Conservation (phyloP, 2,329 filamentous ascomycete species). For the Fusarium hostae region DNA sequence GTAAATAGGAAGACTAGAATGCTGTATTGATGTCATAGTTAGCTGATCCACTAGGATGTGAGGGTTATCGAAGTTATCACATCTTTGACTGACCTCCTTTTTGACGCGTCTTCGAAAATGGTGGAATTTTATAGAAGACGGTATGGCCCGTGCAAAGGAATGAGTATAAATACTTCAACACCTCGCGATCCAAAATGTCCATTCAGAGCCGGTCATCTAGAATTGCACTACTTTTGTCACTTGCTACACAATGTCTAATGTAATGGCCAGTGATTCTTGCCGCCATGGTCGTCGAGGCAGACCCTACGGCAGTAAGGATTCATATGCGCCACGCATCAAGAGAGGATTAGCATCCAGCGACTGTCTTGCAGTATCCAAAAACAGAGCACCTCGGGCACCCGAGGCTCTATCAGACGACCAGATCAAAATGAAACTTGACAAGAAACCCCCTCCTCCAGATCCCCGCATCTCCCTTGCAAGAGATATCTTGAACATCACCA, state of each 20-base stretch:
- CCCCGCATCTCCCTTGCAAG: background rate
- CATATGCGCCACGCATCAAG: background rate
- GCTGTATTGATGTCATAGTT: background rate
- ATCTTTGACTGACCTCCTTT: background rate
- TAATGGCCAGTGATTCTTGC: background rate
- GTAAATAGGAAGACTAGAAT: background rate
- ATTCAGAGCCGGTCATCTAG: background rate
- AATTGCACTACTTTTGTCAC: too few relatives aligned
- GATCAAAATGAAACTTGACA: background rate
- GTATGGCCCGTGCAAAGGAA: background rate
- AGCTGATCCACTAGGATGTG: background rate
- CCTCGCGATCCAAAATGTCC: rapidly evolving
- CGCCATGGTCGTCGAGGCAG: background rate
- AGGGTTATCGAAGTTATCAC: background rate
- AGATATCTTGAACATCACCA: background rate
- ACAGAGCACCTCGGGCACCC: background rate
- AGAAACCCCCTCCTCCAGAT: background rate
- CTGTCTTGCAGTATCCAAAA: background rate
- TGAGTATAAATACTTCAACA: background rate
- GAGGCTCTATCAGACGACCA: background rate
- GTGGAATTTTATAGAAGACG: background rate
- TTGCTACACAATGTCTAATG: background rate
- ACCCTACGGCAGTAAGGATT: background rate
- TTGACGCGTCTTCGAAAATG: background rate
- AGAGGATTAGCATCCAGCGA: background rate